Percentiles rank a stretch among this genome's conserved stretches.
Evolutionary conservation across 1,139 yeast genomes (phyloP).

Genomic region (Arxiozyma telluris): DNA sequence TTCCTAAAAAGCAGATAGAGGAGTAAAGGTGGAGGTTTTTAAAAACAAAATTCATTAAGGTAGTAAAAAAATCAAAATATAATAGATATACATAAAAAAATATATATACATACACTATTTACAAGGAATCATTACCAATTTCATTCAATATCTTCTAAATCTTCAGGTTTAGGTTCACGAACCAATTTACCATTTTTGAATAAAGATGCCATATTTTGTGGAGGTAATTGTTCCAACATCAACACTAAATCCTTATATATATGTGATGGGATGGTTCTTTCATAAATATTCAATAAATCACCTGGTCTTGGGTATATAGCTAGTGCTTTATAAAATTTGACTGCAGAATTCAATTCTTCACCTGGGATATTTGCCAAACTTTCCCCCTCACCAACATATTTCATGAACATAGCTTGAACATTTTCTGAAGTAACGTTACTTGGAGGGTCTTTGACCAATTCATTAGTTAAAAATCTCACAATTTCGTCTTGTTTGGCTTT

Average conservation of each 20-base stretch:
- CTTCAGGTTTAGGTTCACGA: not conserved
- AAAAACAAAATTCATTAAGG: no score
- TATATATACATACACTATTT: not conserved
- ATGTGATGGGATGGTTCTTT: conserved; percentile 74
- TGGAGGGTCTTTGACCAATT: conserved; percentile 69
- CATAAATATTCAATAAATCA: conserved; percentile 79
- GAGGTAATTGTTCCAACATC: conserved; percentile 87
- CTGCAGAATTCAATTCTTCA: conserved; percentile 68
- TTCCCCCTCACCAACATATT: conserved; percentile 80
- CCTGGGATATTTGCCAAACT: conserved; percentile 50
- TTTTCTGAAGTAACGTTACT: conserved; percentile 51
- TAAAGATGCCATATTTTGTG: conserved; percentile 66
- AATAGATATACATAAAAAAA: not conserved
- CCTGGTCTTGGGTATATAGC: conserved; percentile 92
- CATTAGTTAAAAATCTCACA: conserved; percentile 51
- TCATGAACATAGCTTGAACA: conserved; percentile 55
- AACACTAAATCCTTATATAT: conserved; percentile 75
- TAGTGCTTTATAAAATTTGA: conserved; percentile 90
- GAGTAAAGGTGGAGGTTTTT: no score
- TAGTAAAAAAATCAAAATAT: not conserved
- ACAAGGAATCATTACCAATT: not conserved
- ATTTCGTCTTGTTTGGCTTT: conserved; percentile 53
- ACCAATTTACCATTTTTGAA: conserved; percentile 37
- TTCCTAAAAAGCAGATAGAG: not conserved
- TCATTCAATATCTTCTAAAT: not conserved